Evolutionary conservation across 2,329 filamentous ascomycete species (phyloP).

Genomic region (Zymoseptoria crescenta): DNA sequence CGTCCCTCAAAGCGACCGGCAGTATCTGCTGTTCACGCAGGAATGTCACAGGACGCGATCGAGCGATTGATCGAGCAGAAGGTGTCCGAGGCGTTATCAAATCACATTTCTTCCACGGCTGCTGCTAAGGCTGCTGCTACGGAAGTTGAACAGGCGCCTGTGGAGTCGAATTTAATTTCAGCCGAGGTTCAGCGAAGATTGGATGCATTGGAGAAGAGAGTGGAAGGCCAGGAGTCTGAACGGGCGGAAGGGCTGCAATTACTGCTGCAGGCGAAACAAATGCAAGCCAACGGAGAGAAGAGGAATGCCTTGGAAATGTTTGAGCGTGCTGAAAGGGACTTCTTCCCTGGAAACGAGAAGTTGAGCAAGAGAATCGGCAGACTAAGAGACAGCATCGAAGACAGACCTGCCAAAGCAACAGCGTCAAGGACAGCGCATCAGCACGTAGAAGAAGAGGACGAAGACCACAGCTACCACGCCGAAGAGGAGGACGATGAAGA

Average conservation of each 20-base stretch:
- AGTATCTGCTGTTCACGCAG: conserved; percentile 21
- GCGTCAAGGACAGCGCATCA: conserved; percentile 6
- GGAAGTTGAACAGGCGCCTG: neutral
- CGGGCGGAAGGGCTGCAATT: conserved; percentile 77
- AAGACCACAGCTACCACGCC: conserved; percentile 40
- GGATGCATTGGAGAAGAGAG: conserved; percentile 77
- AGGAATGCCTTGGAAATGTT: conserved; percentile 75
- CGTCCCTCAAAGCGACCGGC: conserved; percentile 35
- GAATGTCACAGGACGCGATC: conserved; percentile 57
- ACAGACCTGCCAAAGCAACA: conserved; percentile 28
- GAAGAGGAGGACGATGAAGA: conserved; percentile 30
- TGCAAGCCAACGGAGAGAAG: conserved; percentile 76
- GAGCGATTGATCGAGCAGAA: conserved; percentile 90
- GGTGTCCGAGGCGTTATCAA: conserved; percentile 78
- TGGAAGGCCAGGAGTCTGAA: conserved; percentile 64
- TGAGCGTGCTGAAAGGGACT: conserved; percentile 66
- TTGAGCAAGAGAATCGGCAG: conserved; percentile 50
- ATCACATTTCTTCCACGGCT: conserved; percentile 10
- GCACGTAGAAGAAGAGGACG: conserved; percentile 9
- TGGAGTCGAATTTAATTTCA: conserved; percentile 42
- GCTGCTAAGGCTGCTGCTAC: conserved; percentile 7
- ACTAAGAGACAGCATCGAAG: conserved; percentile 45
- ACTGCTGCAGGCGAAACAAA: conserved; percentile 83
- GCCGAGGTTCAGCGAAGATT: conserved; percentile 74
- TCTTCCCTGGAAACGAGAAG: conserved; percentile 79